Conservation (phyloP, 2,329 filamentous ascomycete genomes). For the Torrubiellomyces zombiae region DNA sequence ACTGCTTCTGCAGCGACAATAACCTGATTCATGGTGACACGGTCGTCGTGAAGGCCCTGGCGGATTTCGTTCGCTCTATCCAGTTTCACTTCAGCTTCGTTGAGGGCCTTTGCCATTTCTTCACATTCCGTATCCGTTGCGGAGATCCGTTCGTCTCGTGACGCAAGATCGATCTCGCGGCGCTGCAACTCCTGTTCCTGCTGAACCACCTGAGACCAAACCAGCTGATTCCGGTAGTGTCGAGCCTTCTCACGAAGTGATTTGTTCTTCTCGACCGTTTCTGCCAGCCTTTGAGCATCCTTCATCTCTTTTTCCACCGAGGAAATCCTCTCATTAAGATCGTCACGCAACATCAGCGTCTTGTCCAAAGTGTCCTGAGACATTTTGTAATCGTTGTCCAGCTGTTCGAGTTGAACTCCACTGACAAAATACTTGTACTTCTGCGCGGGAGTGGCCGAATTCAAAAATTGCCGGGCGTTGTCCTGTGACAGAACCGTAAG, state of each 20-base stretch:
- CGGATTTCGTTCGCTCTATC: conserved; percentile 20
- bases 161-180: conserved; percentile 12
- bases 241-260: conserved; percentile 44
- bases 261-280: conserved; percentile 48
- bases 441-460: conserved; percentile 59
- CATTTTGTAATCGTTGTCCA: conserved; percentile 80
- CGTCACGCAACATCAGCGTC: conserved; percentile 24
- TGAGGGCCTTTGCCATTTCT: conserved; percentile 32
- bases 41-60: conserved; percentile 27
- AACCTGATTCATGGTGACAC: conserved; percentile 26
- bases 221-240: conserved; percentile 47
- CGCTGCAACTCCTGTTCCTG: conserved; percentile 41
- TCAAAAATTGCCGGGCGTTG: conserved; percentile 83
- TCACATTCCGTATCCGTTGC: conserved; percentile 13
- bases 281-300: conserved; percentile 46
- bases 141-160: conserved; percentile 10
- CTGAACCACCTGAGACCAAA: conserved; percentile 77
- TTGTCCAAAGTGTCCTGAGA: conserved; percentile 65
- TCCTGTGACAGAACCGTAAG: conserved; percentile 94
- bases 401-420: conserved; percentile 80
- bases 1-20: conserved; percentile 28
- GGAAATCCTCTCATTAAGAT: conserved; percentile 16
- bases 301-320: conserved; percentile 27
- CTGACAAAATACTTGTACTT: conserved; percentile 97
- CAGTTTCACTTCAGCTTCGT: conserved; percentile 28